phyloP scores from a whole-genome alignment of 352 stramenopile genomes.

The Thalassiosira livingstoniorum region DNA sequence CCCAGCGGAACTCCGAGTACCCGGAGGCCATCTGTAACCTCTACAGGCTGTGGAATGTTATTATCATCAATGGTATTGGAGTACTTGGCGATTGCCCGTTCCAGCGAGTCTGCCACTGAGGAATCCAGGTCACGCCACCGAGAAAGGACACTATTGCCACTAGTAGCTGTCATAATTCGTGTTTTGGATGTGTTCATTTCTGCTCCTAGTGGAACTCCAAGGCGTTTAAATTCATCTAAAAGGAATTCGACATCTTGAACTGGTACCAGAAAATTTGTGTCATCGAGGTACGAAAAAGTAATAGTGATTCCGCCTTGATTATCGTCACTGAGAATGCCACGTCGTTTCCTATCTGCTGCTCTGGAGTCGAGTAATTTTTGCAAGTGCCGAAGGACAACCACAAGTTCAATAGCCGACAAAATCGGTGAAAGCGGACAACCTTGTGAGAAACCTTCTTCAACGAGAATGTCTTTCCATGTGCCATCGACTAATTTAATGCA shows the following conservation, averaged over 20 bases:
- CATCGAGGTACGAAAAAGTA: constrained; percentile 25
- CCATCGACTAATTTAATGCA: constrained; percentile 10
- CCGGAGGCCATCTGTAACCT: background rate
- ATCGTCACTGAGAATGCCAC: constrained; percentile 1
- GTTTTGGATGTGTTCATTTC: no score
- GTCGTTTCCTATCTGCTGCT: background rate
- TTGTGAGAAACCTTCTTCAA: constrained; percentile 33
- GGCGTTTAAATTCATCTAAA: constrained; percentile 19
- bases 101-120: no score
- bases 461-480: background rate
- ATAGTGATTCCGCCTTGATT: background rate
- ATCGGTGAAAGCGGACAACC: constrained; percentile 25
- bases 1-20: background rate
- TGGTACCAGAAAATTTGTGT: constrained; percentile 14
- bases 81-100: background rate
- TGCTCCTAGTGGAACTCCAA: no score
- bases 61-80: background rate
- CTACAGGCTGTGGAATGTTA: background rate
- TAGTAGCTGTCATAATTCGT: no score
- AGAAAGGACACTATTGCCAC: no score
- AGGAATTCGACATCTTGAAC: constrained; percentile 24
- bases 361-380: constrained; percentile 9
- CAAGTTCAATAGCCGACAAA: constrained; percentile 11
- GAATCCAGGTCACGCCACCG: no score
- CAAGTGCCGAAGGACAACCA: background rate